Conservation (phyloP, 768 basidiomycete genomes). For the Mycena albidolilacea region DNA sequence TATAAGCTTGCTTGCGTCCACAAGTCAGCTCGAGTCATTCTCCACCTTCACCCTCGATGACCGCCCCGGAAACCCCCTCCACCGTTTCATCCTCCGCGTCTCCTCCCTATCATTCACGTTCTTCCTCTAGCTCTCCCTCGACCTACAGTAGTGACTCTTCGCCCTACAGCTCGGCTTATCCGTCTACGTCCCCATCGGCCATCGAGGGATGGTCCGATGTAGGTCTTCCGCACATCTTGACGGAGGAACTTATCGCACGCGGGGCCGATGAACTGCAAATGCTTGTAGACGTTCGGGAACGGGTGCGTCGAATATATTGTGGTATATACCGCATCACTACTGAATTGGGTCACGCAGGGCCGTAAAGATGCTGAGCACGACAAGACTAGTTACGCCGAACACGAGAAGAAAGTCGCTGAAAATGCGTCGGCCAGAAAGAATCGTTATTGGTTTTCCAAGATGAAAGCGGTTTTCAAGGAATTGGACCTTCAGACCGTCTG, state of each 20-base stretch:
- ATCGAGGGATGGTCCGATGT: slow-evolving; percentile 35
- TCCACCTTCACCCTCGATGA: slow-evolving; percentile 32
- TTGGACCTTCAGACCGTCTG: slow-evolving; percentile 40
- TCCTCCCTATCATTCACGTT: slow-evolving; percentile 22
- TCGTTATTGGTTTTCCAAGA: slow-evolving; percentile 42
- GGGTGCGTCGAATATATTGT: neutral
- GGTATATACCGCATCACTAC: neutral
- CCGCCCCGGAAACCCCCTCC: slow-evolving; percentile 36
- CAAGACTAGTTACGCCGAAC: slow-evolving; percentile 19
- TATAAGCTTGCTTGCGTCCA: slow-evolving; percentile 30
- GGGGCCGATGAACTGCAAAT: slow-evolving; percentile 36
- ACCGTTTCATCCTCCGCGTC: slow-evolving; percentile 19
- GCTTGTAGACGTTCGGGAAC: slow-evolving; percentile 26
- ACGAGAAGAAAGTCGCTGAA: slow-evolving; percentile 36
- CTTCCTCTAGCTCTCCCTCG: slow-evolving; percentile 36
- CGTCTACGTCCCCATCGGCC: slow-evolving; percentile 39
- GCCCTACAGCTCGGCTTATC: slow-evolving; percentile 33
- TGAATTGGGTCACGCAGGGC: slow-evolving; percentile 5
- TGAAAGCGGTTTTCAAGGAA: slow-evolving; percentile 43
- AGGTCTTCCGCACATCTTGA: slow-evolving; percentile 30
- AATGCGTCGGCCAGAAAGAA: slow-evolving; percentile 38
- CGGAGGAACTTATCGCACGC: slow-evolving; percentile 36
- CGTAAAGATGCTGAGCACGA: slow-evolving; percentile 26
- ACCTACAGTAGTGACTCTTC: slow-evolving; percentile 35
- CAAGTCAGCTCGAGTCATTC: slow-evolving; percentile 17